Evolutionary conservation across 805 yeast genomes (phyloP), one percentile per base, ranked within the genome.

Genomic region (Sugiyamaella valdiviana): DNA sequence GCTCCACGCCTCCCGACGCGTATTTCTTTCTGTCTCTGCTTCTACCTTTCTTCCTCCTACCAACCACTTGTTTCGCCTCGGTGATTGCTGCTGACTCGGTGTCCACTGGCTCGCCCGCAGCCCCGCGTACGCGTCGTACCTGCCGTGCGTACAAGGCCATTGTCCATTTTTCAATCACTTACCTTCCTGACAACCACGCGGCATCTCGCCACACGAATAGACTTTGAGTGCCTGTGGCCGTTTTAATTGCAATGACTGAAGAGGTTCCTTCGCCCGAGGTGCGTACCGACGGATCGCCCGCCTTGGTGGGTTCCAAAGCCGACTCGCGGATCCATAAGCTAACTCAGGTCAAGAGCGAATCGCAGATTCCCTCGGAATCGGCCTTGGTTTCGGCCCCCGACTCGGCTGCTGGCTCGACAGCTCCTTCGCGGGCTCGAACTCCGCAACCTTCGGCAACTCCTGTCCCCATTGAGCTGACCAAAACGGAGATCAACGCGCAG

Each of bases 401-500:
- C 20, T 50, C 52, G 7, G 51, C 36, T 9, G 39, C 35, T 6
- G 21, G 49, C 16, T 49, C 55, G 12, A 32, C 36, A 15, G 51
- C 47, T 20, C 39, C 51, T 9, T 49, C 53, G 19, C 42, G 52
- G 17, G 47, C 48, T 6, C 22, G 46, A 36, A 44, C 54, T 21
- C 56, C 54, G 20, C 47, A 43, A 36, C 44, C 48, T 17, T 47
- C 53, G 10, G 51, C 56, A 20, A 55, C 58, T 2, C 54, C 59
- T 16, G 50, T 54, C 2, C 55, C 59, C 5, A 45, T 56, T 15
- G 56, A 49, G 49, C 42, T 57, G 44, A 48, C 60, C 24, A 50
- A 55, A 35, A 51, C 54, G 10, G 63, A 62, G 21, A 44, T 59
- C 36, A 52, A 53, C 16, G 40, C 49, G 32, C 64, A 58, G 45